Evolutionary conservation across 768 basidiomycete genomes (phyloP), one percentile per base, ranked within the genome.

Genomic region (Tricholoma furcatifolium): DNA sequence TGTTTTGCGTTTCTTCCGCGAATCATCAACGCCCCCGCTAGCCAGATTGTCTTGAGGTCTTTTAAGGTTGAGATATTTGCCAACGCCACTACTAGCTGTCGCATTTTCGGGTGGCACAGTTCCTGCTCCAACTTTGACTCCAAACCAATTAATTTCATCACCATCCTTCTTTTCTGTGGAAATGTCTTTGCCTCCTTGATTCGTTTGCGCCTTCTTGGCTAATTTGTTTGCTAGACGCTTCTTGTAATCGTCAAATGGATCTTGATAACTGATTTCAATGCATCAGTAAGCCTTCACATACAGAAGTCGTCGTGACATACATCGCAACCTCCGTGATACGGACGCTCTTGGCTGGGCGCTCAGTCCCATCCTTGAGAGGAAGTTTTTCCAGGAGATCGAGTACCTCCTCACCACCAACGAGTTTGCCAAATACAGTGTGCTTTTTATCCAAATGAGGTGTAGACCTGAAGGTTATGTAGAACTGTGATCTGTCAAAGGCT

Each of bases 201-300:
- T 72, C 2, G 76, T 71, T 51, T 78, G 74, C 1, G 74, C 73
- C 52, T 72, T 72, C 56, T 75, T 82, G 42, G 88, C 85, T 9
- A 91, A 78, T 60, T 88, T 90, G 63, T 88, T 93, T 31, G 82
- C 81, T 7, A 93, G 80, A 12, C 93, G 85, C 20, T 75, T 78
- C 65, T 95, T 93, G 70, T 97, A 98, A 35, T 88, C 88, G 48
- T 96, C 90, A 63, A 97, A 98, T 0, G 97, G 97, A 68, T 99
- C 95, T 72, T 93, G 89, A 62, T 92, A 88, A 48, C 91, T 93
- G 62, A 31, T 15, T 38, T 38, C 57, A 14, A 34, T 50, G 30
- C 34, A 27, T 58, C 39, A 58, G 54, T 12, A 53, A 39, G 52
- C 31, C 15, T 30, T 51, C 21, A 12, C n/a, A 21, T 38, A 45